Base-by-base conservation (phyloP, 768 basidiomycete species). In the Termitomyces sp. region DNA sequence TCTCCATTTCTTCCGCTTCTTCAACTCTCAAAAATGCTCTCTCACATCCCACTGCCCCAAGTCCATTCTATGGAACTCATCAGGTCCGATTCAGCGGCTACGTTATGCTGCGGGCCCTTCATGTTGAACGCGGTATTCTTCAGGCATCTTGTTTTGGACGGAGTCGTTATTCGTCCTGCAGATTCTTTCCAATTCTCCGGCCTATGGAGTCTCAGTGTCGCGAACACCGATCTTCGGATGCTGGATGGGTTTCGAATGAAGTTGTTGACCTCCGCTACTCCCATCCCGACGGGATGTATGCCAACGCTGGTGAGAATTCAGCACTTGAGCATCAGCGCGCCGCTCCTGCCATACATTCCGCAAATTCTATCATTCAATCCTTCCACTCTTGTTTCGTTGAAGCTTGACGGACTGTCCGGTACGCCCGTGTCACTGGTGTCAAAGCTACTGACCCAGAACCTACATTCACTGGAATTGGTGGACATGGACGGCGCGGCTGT, bases 341-440 rank as follows among this genome's bases (percentile, higher is more conserved):
- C 45, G 15, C 17, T 47, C 7, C 9, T 36, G 14, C 12, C 43
- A 45, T 46, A 46, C 25, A 25, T 37, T 20, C 45, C 36, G 5
- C 9, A 5, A 1, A 4, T 25, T 17, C 40, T 57, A 2, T 45
- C 56, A 17, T 47, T 57, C 10, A 25, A 57, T 37, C 56, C 56
- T 20, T 57, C 46, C 5, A 57, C 56, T 29, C 56, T 57, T 15
- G 25, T 47, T 25, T 57, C 56, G 14, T 12, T 57, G 14, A 57
- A 37, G 46, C 56, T 57, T 20, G 3, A 12, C 32, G 12, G 34
- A 15, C 56, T 57, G 2, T n/a, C n/a, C 6, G 31, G 15, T 4
- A 25, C 38, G 11, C 37, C 15, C 15, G 15, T 31, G 17, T 29
- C 54, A 32, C 31, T 55, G 15, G 9, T 55, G 2, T 10, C 15